A percentile compares a stretch with the other conserved stretches of the same genome.
phyloP scores from a whole-genome alignment of 2,329 filamentous ascomycete genomes.

The Epichloe gansuensis region DNA sequence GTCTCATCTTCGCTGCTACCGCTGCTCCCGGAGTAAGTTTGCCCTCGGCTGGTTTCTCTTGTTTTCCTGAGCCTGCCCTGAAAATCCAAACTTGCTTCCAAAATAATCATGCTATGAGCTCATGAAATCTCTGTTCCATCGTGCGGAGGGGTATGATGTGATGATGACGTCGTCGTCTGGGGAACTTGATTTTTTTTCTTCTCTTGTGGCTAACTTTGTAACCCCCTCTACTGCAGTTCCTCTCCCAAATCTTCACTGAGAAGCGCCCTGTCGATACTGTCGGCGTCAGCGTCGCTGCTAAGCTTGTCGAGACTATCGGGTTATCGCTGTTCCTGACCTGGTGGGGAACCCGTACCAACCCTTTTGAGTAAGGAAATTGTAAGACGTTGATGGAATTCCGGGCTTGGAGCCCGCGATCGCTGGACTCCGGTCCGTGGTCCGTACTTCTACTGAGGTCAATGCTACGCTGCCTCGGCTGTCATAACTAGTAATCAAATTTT shows the following conservation, averaged over 20 bases:
- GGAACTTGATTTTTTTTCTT: not conserved
- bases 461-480: not conserved
- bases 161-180: not conserved
- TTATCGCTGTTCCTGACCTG: conserved; percentile 86
- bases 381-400: not conserved
- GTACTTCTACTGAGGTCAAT: not conserved
- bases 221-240: conserved; percentile 42
- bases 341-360: conserved; percentile 94
- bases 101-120: not conserved
- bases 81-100: not conserved
- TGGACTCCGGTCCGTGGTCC: not conserved
- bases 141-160: not conserved
- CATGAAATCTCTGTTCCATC: not conserved
- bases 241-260: conserved; percentile 78
- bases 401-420: not conserved
- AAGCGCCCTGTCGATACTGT: conserved; percentile 86
- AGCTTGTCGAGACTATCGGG: conserved; percentile 85
- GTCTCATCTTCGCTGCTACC: conserved; percentile 81
- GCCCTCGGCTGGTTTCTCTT: not conserved
- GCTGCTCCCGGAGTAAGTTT: conserved; percentile 66
- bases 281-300: conserved; percentile 70
- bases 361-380: conserved; percentile 52
- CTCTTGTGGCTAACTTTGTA: not conserved
- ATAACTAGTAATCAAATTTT: conserved; percentile 2
- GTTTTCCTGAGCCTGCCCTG: not conserved